These are phyloP conservation scores for Amoebophrya sp. DNA, from an alignment of 169 alveolate genomes.

Conservation along the genomic window DNA sequence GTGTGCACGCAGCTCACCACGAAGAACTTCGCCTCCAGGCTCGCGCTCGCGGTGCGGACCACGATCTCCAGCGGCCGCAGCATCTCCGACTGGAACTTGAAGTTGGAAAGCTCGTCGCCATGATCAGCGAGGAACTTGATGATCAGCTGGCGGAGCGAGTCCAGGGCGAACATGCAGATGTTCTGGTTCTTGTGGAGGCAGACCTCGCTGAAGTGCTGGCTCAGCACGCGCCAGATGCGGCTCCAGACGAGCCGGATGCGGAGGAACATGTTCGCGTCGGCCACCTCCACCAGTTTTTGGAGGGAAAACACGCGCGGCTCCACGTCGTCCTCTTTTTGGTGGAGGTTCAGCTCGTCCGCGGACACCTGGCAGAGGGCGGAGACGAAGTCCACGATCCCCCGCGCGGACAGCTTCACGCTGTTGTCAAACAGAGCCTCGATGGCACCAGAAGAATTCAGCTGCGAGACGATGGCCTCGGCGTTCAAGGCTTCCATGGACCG, in stretches of 20 bases:
- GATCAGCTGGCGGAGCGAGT: conserved; percentile 57
- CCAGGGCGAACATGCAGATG: conserved; percentile 51
- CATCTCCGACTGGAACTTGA: conserved; percentile 55
- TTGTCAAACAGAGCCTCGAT: background rate
- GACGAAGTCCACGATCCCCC: conserved; percentile 57
- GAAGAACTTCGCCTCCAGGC: conserved; percentile 14
- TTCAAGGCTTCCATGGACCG: background rate
- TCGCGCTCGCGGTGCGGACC: conserved; percentile 32
- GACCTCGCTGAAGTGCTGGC: conserved; percentile 47
- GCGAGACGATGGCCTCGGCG: background rate
- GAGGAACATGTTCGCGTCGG: conserved; percentile 56
- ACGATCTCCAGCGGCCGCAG: conserved; percentile 59
- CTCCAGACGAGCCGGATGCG: conserved; percentile 58
- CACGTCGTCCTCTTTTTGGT: conserved; percentile 22
- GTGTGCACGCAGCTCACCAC: background rate
- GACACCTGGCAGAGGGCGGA: conserved; percentile 49
- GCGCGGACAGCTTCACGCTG: conserved; percentile 38
- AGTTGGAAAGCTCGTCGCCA: conserved; percentile 53
- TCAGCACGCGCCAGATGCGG: conserved; percentile 54
- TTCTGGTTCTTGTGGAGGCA: conserved; percentile 29
- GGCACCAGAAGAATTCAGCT: background rate
- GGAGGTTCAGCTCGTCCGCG: conserved; percentile 42
- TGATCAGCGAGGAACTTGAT: conserved; percentile 54
- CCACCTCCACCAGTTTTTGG: conserved; percentile 64
- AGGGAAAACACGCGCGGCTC: conserved; percentile 56